Evolutionary conservation across 345 rosid genomes (phyloP), one percentile per base, ranked within the genome.

Genomic region (Raphanus sativus): DNA sequence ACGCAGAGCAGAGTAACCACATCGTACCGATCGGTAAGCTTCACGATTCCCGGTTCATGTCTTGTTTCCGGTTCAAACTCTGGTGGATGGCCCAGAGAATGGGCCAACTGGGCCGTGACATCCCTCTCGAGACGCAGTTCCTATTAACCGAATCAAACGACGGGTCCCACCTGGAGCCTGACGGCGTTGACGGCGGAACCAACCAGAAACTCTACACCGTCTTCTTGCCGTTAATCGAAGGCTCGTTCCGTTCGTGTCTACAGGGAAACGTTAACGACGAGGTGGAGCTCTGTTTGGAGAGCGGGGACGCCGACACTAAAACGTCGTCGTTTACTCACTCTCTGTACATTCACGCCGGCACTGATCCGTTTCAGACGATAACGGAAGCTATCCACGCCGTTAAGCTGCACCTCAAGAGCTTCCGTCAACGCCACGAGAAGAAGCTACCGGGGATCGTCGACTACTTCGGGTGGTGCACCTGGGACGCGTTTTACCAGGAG

Each of bases 41-140:
- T 0, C 87, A 83, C 6, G 86, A 86, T 54, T 91, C 90, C 73
- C 88, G 98, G 83, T 94, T 94, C 86, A 83, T 94, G 95, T 88
- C 97, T 21, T 85, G 92, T 79, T 94, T 94, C 81, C 82, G 98
- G 86, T 90, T 94, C 84, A 91, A 91, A 85, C 86, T 94, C 4
- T 94, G 94, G 95, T 94, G 98, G 98, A 94, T 94, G 98, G 93
- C 97, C 45, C 98, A 94, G 79, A 88, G 82, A 69, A 91, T 91
- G 97, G 98, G 98, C 0, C 86, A 86, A 65, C 75, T 25, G 7
- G 98, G 98, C 6, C 81, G 83, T 13, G 93, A 94, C 12, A 86
- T 94, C 15, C 98, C 97, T 0, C 73, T 86, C 1, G 98, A 94
- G 84, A 94, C 97, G 9, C 98, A 94, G 70, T 94, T 94, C 71